These are phyloP conservation scores for Chionographis japonica DNA, from an alignment of 106 monocot species.

Conservation along the genomic window DNA sequence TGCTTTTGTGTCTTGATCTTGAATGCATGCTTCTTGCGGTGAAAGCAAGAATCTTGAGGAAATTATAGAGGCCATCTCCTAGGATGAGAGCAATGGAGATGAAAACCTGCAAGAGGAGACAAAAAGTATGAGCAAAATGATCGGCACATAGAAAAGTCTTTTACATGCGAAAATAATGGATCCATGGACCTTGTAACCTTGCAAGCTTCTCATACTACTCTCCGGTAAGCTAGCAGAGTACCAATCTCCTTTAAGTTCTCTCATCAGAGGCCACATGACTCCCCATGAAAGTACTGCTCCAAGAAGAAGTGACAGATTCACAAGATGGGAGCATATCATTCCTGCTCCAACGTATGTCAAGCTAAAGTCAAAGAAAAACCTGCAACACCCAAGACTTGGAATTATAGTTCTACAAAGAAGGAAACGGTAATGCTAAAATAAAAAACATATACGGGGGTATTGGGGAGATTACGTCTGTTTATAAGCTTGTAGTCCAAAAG, in stretches of 20 bases:
- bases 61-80: constrained; percentile 92
- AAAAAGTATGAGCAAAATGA: neutral
- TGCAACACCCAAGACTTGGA: constrained; percentile 14
- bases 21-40: constrained; percentile 56
- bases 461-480: constrained; percentile 60
- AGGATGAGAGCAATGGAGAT: constrained; percentile 85
- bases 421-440: neutral
- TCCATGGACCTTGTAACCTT: constrained; percentile 80
- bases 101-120: constrained; percentile 54
- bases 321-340: constrained; percentile 95
- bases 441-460: neutral
- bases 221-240: constrained; percentile 55
- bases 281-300: constrained; percentile 97
- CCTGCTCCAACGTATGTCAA: constrained; percentile 90
- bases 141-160: neutral
- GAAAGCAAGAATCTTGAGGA: constrained; percentile 64
- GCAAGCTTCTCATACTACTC: constrained; percentile 90
- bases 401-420: neutral
- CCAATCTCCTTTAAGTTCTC: constrained; percentile 83
- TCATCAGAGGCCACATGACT: constrained; percentile 93
- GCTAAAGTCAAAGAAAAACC: constrained; percentile 95
- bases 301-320: constrained; percentile 83
- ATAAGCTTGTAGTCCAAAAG: constrained; percentile 81
- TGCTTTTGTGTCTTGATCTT: constrained; percentile 23
- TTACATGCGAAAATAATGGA: neutral